Base-by-base conservation (phyloP, 805 yeast genomes). In the Hanseniaspora clermontiae region DNA sequence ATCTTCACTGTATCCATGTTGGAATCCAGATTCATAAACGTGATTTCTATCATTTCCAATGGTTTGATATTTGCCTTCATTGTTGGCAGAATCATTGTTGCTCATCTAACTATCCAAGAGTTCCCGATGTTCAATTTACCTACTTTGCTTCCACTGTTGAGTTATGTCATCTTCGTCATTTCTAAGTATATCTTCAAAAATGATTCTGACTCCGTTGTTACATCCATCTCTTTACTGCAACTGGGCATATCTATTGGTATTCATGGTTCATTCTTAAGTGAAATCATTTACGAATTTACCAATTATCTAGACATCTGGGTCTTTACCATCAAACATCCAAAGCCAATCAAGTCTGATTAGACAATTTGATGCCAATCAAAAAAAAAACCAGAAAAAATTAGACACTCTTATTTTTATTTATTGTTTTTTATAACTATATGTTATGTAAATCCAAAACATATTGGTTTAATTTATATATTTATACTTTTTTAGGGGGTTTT, bases 71-170 rank as follows among this genome's bases (percentile, higher is more conserved):
- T 84, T 61, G 96, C 97, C 0, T 84, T 86, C 64, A 74, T 80
- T 3, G 97, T 91, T n/a, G 97, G 97, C 5, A 79, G 93, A 66
- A 87, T 90, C 60, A 90, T 90, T 64, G 74, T 84, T 57, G 90
- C 87, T 2, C 97, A 90, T 68, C 78, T 91, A 61, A 87, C 96
- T 0, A 71, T 77, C 51, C 95, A 86, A 67, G 70, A 72, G 14
- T 89, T 86, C 74, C 97, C 97, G 49, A 70, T 74, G 66, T 63
- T 77, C 60, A 85, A 87, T 51, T 74, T 85, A 34, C 86, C 95
- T 46, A 79, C 81, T 74, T 74, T 79, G 39, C 74, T 87, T 58
- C 85, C 96, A 62, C 5, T 73, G 29, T 60, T 69, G 24, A 82
- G 88, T 71, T 58, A 66, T 17, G 19, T 68, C 1, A 58, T 69